Conservation (phyloP, 2,329 filamentous ascomycete species). For the Aspergillus quadrilineatus region DNA sequence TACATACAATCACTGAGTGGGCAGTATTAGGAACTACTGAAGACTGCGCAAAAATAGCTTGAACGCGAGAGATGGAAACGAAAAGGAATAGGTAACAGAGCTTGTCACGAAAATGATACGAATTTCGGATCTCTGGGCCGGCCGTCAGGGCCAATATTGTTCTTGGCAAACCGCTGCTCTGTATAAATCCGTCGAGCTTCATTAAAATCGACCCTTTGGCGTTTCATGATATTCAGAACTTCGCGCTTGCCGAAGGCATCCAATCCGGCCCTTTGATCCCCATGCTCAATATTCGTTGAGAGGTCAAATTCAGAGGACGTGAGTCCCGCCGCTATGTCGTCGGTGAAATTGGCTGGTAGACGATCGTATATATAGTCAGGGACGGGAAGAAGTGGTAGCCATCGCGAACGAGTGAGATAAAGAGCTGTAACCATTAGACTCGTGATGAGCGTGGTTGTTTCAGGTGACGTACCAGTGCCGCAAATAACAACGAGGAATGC, state of each 20-base stretch:
- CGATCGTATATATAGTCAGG: slow-evolving; percentile 71
- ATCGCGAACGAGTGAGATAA: slow-evolving; percentile 76
- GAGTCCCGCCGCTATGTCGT: slow-evolving; percentile 84
- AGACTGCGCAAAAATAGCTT: background rate
- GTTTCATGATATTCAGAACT: slow-evolving; percentile 88
- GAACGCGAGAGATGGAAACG: slow-evolving; percentile 4
- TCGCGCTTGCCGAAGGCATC: slow-evolving; percentile 78
- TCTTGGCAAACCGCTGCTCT: slow-evolving; percentile 79
- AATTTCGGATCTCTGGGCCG: slow-evolving; percentile 90
- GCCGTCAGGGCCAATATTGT: slow-evolving; percentile 86
- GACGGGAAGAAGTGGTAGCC: slow-evolving; percentile 69
- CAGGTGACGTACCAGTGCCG: slow-evolving; percentile 60
- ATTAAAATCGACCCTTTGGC: slow-evolving; percentile 77
- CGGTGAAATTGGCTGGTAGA: slow-evolving; percentile 73
- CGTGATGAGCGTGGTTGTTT: background rate
- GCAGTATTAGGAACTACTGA: background rate
- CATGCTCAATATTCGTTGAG: slow-evolving; percentile 71
- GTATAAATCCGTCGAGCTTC: slow-evolving; percentile 84
- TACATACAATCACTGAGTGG: background rate
- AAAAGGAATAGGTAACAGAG: slow-evolving; percentile 2
- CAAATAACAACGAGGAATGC: slow-evolving; percentile 69
- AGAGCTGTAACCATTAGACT: slow-evolving; percentile 52
- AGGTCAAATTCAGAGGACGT: slow-evolving; percentile 83
- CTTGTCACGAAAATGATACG: slow-evolving; percentile 74
- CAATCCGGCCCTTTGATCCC: slow-evolving; percentile 76